phyloP scores from a whole-genome alignment of 2,329 filamentous ascomycete genomes.

The Colletotrichum sp. region DNA sequence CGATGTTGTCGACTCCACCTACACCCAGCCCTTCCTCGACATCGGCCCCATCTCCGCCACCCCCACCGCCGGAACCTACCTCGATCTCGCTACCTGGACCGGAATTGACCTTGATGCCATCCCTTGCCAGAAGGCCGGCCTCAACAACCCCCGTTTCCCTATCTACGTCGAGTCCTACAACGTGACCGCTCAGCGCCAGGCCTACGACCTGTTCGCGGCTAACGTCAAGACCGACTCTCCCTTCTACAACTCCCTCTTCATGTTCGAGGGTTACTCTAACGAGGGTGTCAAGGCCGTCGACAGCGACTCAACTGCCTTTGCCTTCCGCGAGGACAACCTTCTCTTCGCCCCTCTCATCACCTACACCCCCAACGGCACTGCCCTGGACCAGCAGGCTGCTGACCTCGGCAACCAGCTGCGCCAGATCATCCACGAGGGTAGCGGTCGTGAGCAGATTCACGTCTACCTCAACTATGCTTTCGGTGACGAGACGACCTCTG shows the following conservation, averaged over 20 bases:
- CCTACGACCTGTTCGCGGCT: conserved; percentile 36
- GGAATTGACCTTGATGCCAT: conserved; percentile 38
- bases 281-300: conserved; percentile 45
- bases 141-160: conserved; percentile 47
- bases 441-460: conserved; percentile 34
- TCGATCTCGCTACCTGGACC: conserved; percentile 48
- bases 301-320: conserved; percentile 44
- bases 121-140: conserved; percentile 45
- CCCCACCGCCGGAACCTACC: conserved; percentile 43
- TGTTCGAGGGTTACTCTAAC: conserved; percentile 60
- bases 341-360: conserved; percentile 41
- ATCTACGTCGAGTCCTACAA: conserved; percentile 46
- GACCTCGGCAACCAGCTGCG: conserved; percentile 42
- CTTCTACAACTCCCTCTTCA: conserved; percentile 47
- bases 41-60: conserved; percentile 40
- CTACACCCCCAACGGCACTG: conserved; percentile 36
- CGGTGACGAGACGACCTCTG: conserved; percentile 45
- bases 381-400: conserved; percentile 35
- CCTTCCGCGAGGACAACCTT: conserved; percentile 49
- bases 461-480: conserved; percentile 59
- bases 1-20: conserved; percentile 39
- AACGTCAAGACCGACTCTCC: conserved; percentile 22
- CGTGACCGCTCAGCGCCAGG: conserved; percentile 27
- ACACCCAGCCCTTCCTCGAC: conserved; percentile 46
- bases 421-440: conserved; percentile 37